Percentiles rank a stretch among this genome's conserved stretches.
Conservation (phyloP, 2,329 filamentous ascomycete species). For the Gaeumannomyces tritici region DNA sequence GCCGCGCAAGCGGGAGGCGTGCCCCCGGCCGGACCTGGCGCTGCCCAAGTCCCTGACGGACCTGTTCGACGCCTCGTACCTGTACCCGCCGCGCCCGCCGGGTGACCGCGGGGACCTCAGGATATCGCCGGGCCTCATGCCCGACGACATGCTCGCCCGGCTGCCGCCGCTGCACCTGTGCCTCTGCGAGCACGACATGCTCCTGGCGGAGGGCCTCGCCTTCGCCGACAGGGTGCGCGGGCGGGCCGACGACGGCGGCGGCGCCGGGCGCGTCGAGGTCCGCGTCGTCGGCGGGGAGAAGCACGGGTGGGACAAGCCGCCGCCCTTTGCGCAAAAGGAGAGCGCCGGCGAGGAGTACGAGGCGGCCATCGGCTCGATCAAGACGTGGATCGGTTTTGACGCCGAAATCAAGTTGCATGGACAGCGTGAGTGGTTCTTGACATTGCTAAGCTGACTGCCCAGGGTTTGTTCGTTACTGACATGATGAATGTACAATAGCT, state of each 20-base stretch:
- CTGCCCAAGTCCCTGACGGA: slow-evolving; percentile 48
- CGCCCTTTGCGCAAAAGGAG: slow-evolving; percentile 31
- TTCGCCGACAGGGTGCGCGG: slow-evolving; percentile 8
- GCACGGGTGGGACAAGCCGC: slow-evolving; percentile 40
- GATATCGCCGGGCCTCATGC: slow-evolving; percentile 37
- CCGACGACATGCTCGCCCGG: slow-evolving; percentile 12
- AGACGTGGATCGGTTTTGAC: slow-evolving; percentile 21
- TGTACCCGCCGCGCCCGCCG: slow-evolving; percentile 39
- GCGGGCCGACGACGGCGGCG: slow-evolving; percentile 15
- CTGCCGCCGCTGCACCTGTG: slow-evolving; percentile 17
- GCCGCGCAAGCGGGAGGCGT: slow-evolving; percentile 43
- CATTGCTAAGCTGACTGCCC: no score
- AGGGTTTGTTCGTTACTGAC: no score
- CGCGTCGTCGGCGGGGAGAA: slow-evolving; percentile 35
- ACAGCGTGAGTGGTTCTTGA: background rate
- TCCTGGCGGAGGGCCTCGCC: slow-evolving; percentile 15
- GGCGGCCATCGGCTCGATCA: slow-evolving; percentile 30
- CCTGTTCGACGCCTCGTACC: slow-evolving; percentile 53
- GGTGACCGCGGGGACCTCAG: slow-evolving; percentile 39
- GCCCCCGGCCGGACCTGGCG: slow-evolving; percentile 45
- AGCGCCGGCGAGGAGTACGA: slow-evolving; percentile 35
- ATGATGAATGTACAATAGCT: no score
- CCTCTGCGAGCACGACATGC: slow-evolving; percentile 21
- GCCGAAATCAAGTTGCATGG: background rate
- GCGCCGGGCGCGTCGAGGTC: slow-evolving; percentile 22